Evolutionary conservation across 2,329 filamentous ascomycete species (phyloP).

Genomic region (Dothideomycetes sp.): DNA sequence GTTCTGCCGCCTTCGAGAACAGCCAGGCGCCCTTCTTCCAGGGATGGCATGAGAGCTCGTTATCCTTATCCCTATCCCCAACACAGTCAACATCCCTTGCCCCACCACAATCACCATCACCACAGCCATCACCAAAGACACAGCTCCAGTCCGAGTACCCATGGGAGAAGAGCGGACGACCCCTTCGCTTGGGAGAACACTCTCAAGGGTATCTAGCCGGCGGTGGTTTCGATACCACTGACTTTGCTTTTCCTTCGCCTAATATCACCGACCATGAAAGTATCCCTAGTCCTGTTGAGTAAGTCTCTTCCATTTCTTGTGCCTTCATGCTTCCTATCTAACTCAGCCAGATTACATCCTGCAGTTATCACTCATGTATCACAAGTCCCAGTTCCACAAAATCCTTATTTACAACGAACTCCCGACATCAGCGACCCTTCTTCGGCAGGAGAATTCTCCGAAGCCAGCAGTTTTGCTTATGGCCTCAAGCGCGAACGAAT

Average conservation of each 20-base stretch:
- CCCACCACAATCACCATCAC: conserved; percentile 6
- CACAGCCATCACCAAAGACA: conserved; percentile 14
- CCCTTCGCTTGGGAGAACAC: conserved; percentile 13
- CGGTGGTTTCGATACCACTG: no score
- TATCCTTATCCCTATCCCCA: conserved; percentile 5
- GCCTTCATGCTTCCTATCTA: no score
- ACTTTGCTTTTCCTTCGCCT: no score
- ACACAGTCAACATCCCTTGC: no score
- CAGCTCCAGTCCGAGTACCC: conserved; percentile 1
- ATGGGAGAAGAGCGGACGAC: conserved; percentile 4
- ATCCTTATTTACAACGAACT: neutral
- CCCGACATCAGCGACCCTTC: neutral
- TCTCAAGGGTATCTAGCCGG: conserved; percentile 2
- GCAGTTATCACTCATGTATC: neutral
- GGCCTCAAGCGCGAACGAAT: neutral
- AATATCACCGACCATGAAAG: no score
- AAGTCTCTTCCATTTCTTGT: no score
- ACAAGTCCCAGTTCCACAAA: no score
- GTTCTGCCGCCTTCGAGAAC: conserved; percentile 21
- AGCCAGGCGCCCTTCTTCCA: conserved; percentile 2
- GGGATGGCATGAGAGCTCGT: conserved; percentile 10
- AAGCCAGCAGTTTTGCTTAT: conserved; percentile 12
- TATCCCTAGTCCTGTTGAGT: no score
- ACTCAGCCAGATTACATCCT: conserved; percentile 10
- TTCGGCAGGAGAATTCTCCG: conserved; percentile 1